phyloP scores from a whole-genome alignment of 1,284 basidiomycete genomes.

The Moesziomyces aphidis region DNA sequence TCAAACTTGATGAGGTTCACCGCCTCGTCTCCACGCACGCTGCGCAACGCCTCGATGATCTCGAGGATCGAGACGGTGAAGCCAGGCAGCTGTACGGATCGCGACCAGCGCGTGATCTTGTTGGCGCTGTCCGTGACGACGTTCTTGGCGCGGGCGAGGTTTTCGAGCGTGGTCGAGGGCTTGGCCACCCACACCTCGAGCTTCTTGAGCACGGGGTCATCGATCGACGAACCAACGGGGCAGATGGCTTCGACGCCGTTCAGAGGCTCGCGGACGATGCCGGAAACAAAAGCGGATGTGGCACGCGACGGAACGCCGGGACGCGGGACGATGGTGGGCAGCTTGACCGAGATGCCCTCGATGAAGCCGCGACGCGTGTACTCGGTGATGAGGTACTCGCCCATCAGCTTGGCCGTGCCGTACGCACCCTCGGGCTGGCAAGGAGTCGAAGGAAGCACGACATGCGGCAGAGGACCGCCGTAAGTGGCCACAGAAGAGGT shows the following conservation, averaged over 20 bases:
- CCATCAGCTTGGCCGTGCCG: constrained; percentile 34
- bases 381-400: constrained; percentile 36
- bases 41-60: constrained; percentile 29
- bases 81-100: constrained; percentile 29
- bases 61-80: constrained; percentile 24
- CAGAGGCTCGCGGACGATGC: constrained; percentile 37
- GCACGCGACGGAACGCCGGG: constrained; percentile 34
- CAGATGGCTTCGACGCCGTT: constrained; percentile 24
- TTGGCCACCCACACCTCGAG: constrained; percentile 31
- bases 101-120: constrained; percentile 14
- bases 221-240: constrained; percentile 19
- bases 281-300: constrained; percentile 36
- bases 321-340: constrained; percentile 37
- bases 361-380: constrained; percentile 34
- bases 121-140: constrained; percentile 5
- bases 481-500: constrained; percentile 33
- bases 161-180: constrained; percentile 27
- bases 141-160: constrained; percentile 23
- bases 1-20: constrained; percentile 35
- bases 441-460: constrained; percentile 22
- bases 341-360: constrained; percentile 34
- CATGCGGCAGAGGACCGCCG: constrained; percentile 26
- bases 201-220: constrained; percentile 23
- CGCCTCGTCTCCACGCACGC: constrained; percentile 18
- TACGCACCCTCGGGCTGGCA: constrained; percentile 36